These are phyloP conservation scores for Candida buenavistaensis DNA, from an alignment of 1,139 yeast genomes.

Conservation along the genomic window DNA sequence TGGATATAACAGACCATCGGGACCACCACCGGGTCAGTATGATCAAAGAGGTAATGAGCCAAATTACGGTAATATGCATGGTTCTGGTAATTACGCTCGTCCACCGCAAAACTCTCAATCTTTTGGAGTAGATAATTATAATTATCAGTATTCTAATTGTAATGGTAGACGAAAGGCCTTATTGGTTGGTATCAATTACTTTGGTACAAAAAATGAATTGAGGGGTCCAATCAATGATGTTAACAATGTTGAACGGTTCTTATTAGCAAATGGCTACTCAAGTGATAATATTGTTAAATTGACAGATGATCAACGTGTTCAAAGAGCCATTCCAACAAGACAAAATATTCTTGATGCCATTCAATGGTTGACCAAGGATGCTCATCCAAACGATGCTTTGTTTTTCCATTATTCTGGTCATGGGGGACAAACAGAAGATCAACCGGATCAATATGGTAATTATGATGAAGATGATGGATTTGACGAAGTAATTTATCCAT, in stretches of 20 bases:
- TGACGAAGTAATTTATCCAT: slow-evolving; percentile 90
- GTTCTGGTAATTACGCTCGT: slow-evolving; percentile 13
- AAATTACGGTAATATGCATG: slow-evolving; percentile 13
- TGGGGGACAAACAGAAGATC: slow-evolving; percentile 81
- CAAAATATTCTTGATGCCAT: slow-evolving; percentile 82
- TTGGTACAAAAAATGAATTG: slow-evolving; percentile 68
- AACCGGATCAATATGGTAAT: slow-evolving; percentile 33
- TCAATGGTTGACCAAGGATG: slow-evolving; percentile 86
- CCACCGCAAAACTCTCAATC: slow-evolving; percentile 37
- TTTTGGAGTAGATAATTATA: slow-evolving; percentile 30
- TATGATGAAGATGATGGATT: slow-evolving; percentile 92
- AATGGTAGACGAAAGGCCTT: slow-evolving; percentile 78
- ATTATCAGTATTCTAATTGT: slow-evolving; percentile 74
- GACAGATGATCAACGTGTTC: slow-evolving; percentile 71
- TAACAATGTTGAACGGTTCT: slow-evolving; percentile 58
- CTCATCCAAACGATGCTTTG: slow-evolving; percentile 80
- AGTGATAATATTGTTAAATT: slow-evolving; percentile 81
- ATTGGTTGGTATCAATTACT: slow-evolving; percentile 83
- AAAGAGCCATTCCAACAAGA: slow-evolving; percentile 69
- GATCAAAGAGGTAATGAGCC: slow-evolving; percentile 7
- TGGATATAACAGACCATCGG: slow-evolving; percentile 15
- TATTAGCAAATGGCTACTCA: slow-evolving; percentile 64
- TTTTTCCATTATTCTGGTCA: slow-evolving; percentile 94
- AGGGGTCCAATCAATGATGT: slow-evolving; percentile 89
- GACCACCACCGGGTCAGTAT: slow-evolving; percentile 10